Conservation (phyloP, 164 flowering plant species). For the Liquidambar formosana region DNA sequence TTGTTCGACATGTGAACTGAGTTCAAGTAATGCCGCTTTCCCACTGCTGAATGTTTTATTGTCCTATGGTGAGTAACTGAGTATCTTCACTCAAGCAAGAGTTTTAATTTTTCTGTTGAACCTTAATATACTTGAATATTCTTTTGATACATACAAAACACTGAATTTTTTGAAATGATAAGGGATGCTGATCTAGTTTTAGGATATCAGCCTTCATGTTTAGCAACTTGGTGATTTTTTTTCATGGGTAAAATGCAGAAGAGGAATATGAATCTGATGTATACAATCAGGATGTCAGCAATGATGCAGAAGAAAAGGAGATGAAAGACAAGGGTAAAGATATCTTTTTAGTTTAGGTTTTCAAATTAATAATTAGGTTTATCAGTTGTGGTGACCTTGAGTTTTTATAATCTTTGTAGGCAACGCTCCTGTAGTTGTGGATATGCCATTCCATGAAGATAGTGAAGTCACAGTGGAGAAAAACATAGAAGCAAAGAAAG, state of each 20-base stretch:
- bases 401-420: background rate
- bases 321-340: background rate
- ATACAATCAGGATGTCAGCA: background rate
- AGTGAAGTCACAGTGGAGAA: background rate
- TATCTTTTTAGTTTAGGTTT: background rate
- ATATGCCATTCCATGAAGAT: background rate
- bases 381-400: no score
- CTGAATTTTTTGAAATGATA: background rate
- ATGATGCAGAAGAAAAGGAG: background rate
- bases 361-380: no score
- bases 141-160: background rate
- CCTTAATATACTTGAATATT: background rate
- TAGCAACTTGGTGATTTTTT: no score
- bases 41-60: background rate
- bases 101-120: no score
- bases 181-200: no score
- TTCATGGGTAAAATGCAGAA: background rate
- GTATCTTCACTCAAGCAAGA: background rate
- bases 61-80: conserved; percentile 2
- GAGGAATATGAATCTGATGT: background rate
- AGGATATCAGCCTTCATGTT: no score
- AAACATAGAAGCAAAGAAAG: background rate
- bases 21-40: background rate
- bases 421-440: background rate
- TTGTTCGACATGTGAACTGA: background rate